Evolutionary conservation across 257 asterid genomes (phyloP).

Genomic region (Fraxinus americana): DNA sequence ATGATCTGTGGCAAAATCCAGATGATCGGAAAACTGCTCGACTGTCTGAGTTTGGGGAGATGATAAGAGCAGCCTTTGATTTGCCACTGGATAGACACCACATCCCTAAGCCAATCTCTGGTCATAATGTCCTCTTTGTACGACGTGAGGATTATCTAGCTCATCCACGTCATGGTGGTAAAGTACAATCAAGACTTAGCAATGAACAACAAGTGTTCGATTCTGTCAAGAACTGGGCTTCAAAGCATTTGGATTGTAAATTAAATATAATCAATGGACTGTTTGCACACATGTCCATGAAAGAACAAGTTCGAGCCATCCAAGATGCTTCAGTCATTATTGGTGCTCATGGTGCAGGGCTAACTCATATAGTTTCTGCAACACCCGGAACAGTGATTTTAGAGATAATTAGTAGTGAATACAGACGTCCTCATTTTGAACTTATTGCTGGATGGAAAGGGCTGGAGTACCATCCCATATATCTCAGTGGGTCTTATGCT

Average conservation of each 20-base stretch:
- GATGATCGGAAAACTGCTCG: constrained; percentile 71
- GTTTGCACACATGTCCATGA: constrained; percentile 96
- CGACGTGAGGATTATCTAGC: constrained; percentile 95
- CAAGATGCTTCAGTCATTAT: constrained; percentile 82
- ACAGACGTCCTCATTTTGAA: constrained; percentile 77
- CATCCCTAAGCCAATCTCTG: constrained; percentile 35
- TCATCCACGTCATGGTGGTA: constrained; percentile 94
- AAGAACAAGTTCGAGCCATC: constrained; percentile 88
- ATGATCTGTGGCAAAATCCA: constrained; percentile 68
- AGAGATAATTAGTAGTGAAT: constrained; percentile 82
- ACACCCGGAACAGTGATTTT: constrained; percentile 53
- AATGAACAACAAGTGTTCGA: constrained; percentile 79
- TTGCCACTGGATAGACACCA: constrained; percentile 59
- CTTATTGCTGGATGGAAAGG: constrained; percentile 94
- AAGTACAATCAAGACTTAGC: constrained; percentile 85
- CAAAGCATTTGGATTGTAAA: constrained; percentile 51
- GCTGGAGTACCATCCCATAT: constrained; percentile 73
- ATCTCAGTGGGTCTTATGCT: constrained; percentile 58
- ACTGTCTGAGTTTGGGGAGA: constrained; percentile 91
- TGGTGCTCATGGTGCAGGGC: constrained; percentile 99
- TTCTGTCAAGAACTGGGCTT: constrained; percentile 60
- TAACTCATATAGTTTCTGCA: constrained; percentile 87
- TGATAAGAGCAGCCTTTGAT: constrained; percentile 86
- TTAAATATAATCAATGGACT: constrained; percentile 69
- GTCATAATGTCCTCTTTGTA: constrained; percentile 76